Evolutionary conservation across 345 rosid genomes (phyloP), one percentile per base, ranked within the genome.

Genomic region (Syzygium jambos): DNA sequence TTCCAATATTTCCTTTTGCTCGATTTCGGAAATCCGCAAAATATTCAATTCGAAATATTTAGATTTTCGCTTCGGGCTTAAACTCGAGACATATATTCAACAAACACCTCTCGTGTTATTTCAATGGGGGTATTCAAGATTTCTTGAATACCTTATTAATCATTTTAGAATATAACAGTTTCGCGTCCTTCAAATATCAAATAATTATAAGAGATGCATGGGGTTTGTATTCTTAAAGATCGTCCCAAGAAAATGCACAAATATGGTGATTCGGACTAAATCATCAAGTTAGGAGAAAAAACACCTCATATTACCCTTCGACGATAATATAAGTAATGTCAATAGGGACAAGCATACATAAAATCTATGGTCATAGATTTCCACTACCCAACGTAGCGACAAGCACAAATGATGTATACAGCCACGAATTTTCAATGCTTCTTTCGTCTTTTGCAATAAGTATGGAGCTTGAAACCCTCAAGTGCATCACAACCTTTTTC

Each of bases 101-200:
- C n/a, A n/a, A n/a, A n/a, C 10, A 0, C 5, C 0, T 73, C 11
- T 34, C 6, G 0, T 29, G 19, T 73, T 34, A 16, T 73, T 34
- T 73, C 2, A 19, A 73, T 34, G 22, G 7, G 14, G 46, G 11
- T 11, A 73, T 2, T 73, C 5, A 1, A 73, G 11, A 34, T 68
- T 68, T 68, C 6, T 30, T 30, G 9, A 68, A 11, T 8, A 34
- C 0, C 13, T 7, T 4, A 19, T 4, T 5, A 16, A 34, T 65
- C 11, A 30, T 9, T 6, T 73, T 17, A 12, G 22, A 19, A 73
- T 9, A 46, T 73, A 25, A 4, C 7, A 34, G 0, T 8, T 3
- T 0, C 0, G 0, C 11, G 11, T 21, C 17, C 9, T 12, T 30
- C 1, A 7, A 4, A 63, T 30, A 63, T 21, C 0, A 4, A 3